phyloP scores from a whole-genome alignment of 1,284 basidiomycete genomes.

The Pascua sp. region DNA sequence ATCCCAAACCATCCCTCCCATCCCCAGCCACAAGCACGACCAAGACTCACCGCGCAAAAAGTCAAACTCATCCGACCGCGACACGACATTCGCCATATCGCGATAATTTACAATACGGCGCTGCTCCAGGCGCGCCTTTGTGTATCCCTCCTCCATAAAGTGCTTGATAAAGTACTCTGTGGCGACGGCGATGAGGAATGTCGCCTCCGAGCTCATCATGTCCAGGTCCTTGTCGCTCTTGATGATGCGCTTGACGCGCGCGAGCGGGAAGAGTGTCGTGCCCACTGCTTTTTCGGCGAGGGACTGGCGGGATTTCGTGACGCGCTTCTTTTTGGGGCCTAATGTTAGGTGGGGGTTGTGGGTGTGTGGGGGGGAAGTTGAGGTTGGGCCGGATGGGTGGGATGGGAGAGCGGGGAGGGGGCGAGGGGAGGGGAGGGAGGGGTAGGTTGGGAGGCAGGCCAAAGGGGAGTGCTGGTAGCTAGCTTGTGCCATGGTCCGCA shows the following conservation, averaged over 20 bases:
- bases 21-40: too few relatives aligned
- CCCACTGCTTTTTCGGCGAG: slow-evolving; percentile 44
- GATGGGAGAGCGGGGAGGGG: background rate
- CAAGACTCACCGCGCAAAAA: slow-evolving; percentile 42
- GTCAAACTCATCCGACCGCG: slow-evolving; percentile 43
- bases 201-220: slow-evolving; percentile 50
- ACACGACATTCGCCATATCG: slow-evolving; percentile 45
- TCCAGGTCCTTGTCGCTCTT: slow-evolving; percentile 52
- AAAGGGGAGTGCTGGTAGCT: too few relatives aligned
- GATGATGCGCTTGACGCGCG: slow-evolving; percentile 50
- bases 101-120: slow-evolving; percentile 49
- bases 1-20: too few relatives aligned
- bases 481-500: too few relatives aligned
- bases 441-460: background rate
- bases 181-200: slow-evolving; percentile 50
- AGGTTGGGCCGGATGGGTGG: background rate
- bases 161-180: slow-evolving; percentile 51
- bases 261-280: slow-evolving; percentile 47
- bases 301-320: slow-evolving; percentile 43
- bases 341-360: background rate
- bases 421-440: too few relatives aligned
- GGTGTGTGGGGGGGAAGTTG: background rate
- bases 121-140: slow-evolving; percentile 48
- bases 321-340: slow-evolving; percentile 27
- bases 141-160: slow-evolving; percentile 49